phyloP scores from a whole-genome alignment of 805 yeast species.

The Metschnikowia drakensbergensis region DNA sequence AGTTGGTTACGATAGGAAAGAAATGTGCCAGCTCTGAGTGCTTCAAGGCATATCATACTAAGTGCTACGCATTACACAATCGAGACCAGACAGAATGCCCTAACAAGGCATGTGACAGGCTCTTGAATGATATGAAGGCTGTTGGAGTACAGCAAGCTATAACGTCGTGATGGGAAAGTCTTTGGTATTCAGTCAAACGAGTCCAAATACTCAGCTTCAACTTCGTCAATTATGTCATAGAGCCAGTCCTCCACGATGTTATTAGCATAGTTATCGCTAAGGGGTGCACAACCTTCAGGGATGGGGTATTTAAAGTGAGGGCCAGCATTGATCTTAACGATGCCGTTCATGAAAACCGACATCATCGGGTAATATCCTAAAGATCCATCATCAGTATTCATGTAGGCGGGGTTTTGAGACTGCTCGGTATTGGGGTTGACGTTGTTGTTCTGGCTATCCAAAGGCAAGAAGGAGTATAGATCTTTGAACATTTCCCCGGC shows the following conservation, averaged over 20 bases:
- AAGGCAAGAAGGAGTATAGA: slow-evolving; percentile 75
- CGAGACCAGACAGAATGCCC: slow-evolving; percentile 26
- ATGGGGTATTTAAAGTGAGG: slow-evolving; percentile 50
- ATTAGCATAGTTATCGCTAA: slow-evolving; percentile 61
- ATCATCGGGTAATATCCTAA: slow-evolving; percentile 91
- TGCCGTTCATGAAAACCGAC: slow-evolving; percentile 77
- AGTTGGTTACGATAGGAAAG: slow-evolving; percentile 51
- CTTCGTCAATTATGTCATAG: slow-evolving; percentile 83
- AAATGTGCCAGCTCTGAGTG: slow-evolving; percentile 26
- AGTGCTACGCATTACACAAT: slow-evolving; percentile 42
- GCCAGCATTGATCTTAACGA: slow-evolving; percentile 66
- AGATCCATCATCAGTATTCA: slow-evolving; percentile 69
- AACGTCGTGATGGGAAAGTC: background rate
- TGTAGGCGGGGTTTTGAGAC: slow-evolving; percentile 35
- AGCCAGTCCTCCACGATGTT: slow-evolving; percentile 74
- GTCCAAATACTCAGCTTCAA: slow-evolving; percentile 59
- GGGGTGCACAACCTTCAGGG: slow-evolving; percentile 41
- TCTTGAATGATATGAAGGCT: background rate
- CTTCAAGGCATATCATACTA: slow-evolving; percentile 41
- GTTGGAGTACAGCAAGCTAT: slow-evolving; percentile 5
- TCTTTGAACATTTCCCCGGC: slow-evolving; percentile 65
- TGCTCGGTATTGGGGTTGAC: slow-evolving; percentile 27
- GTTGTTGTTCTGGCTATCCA: slow-evolving; percentile 50
- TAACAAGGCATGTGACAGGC: slow-evolving; percentile 6
- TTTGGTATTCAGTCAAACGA: slow-evolving; percentile 27